Base-by-base conservation (phyloP, 805 yeast species). In the Yamadazyma scolyti region DNA sequence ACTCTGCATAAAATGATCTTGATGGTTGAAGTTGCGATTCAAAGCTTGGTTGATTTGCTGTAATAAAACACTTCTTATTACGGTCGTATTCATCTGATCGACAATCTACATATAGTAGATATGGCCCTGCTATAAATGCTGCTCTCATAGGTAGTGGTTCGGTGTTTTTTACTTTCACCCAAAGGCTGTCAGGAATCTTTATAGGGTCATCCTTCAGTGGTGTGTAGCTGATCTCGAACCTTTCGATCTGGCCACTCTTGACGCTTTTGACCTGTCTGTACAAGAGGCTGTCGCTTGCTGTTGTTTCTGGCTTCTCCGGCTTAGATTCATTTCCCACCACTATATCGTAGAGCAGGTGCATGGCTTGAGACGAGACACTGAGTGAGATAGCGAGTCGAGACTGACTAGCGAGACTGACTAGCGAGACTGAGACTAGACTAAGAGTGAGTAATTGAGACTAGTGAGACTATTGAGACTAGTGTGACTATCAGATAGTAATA, bases 71-170 rank as follows among this genome's bases (percentile, higher is more conserved):
- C 26, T 61, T 55, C 32, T 65, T 52, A 23, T 69, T 54, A 33
- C 73, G 78, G 37, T 74, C 60, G 51, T 78, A 93, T 22, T 79
- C 82, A 8, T 56, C 65, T 0, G 90, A 79, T 26, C 79, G 66
- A 28, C 93, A 76, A 54, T 90, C 97, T 14, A 80, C 84, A 48
- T 93, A 93, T 5, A 93, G 58, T 2, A 85, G 68, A 50, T 78
- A 90, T 0, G 98, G 98, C 0, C 97, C 98, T 1, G 89, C 80
- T 25, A 93, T 56, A 46, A 80, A 86, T 1, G 95, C 83, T 0
- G 97, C 94, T 17, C 95, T 58, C 43, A 86, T 52, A 1, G 93
- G 71, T 3, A 84, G 60, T 42, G 76, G 73, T 53, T 88, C 96
- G 3, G 60, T 63, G 56, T 89, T 89, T 47, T 75, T 77, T 22